These are phyloP conservation scores for Aphelidium insulamus DNA, from an alignment of 371 early-diverging fungal genomes.

Conservation along the genomic window DNA sequence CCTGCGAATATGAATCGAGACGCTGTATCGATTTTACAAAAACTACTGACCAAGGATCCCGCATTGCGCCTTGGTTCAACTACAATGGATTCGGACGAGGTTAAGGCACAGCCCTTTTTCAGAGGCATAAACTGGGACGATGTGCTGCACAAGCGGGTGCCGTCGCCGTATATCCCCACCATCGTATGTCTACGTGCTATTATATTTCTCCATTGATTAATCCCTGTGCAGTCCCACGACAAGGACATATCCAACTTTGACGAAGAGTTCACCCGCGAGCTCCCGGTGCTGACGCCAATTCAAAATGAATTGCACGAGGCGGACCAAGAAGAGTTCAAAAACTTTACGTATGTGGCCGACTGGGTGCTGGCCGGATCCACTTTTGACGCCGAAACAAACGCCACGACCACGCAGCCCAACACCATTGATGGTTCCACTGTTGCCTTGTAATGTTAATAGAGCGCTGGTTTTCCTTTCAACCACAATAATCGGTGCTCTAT, in stretches of 20 bases:
- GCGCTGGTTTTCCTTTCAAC: too few species aligned
- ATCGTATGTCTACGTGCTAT: constrained; percentile 15
- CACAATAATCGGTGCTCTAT: too few species aligned
- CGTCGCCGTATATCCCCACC: constrained; percentile 73
- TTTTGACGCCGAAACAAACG: too few species aligned
- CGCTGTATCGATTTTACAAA: constrained; percentile 62
- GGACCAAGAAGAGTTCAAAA: constrained; percentile 75
- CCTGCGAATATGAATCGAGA: constrained; percentile 72
- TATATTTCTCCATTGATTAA: neutral
- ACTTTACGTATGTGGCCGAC: constrained; percentile 74
- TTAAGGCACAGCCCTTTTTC: constrained; percentile 87
- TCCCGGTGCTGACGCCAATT: constrained; percentile 67
- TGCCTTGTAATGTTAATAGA: too few species aligned
- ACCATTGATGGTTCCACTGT: too few species aligned
- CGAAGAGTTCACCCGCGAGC: constrained; percentile 73
- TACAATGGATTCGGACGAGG: constrained; percentile 54
- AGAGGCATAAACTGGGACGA: constrained; percentile 80
- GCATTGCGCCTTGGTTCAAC: constrained; percentile 60
- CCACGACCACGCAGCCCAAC: too few species aligned
- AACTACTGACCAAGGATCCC: constrained; percentile 74
- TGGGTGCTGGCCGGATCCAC: constrained; percentile 43
- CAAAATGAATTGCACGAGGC: constrained; percentile 42
- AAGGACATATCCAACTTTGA: constrained; percentile 90
- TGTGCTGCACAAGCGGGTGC: constrained; percentile 47
- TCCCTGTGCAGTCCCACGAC: constrained; percentile 20